Evolutionary conservation across 768 basidiomycete species (phyloP), one percentile per base, ranked within the genome.

Genomic region (Cystofilobasidium bisporidii): DNA sequence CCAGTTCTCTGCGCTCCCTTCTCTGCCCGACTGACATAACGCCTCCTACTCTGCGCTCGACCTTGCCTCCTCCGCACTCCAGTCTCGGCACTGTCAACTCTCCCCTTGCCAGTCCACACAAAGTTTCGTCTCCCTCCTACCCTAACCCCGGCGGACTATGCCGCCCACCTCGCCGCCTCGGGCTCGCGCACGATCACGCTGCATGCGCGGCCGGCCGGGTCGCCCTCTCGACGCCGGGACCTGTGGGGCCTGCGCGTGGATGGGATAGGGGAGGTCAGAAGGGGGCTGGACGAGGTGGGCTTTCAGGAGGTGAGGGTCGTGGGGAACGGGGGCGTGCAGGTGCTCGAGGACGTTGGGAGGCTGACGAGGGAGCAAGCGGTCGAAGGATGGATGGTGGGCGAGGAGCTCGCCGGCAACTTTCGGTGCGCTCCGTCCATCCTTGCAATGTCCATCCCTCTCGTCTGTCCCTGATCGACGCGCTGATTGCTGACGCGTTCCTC

Each of bases 351-450:
- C 74, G 74, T 89, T 17, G 74, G 76, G 68, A 73, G 74, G 30
- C 88, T 89, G 73, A 73, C 81, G 61, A 73, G 75, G 36, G 78
- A 78, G 56, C 87, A 87, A 3, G 79, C 81, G 20, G 86, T 87
- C 53, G 84, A 87, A 71, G 88, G 88, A 12, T 74, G 86, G 64
- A 90, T 90, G 88, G 86, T 89, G 1, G 88, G 86, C 12, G 88
- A 89, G 73, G 82, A 83, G n/a, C 76, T 89, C 40, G 79, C 88
- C 6, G 83, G 82, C 22, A 88, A 90, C 76, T 87, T 87, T 38
- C 85, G 83, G 88, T 88, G 69, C 41, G 81, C 75, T 30, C 47
- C 55, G 15, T 62, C 64, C n/a, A n/a, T n/a, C n/a, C n/a, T n/a
- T n/a, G n/a, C n/a, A n/a, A n/a, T n/a, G n/a, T n/a, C n/a, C n/a